A percentile compares a stretch with the other conserved stretches of the same genome.
Evolutionary conservation across 495 filamentous ascomycete species (phyloP).

Genomic region (Podospora tetraspora): DNA sequence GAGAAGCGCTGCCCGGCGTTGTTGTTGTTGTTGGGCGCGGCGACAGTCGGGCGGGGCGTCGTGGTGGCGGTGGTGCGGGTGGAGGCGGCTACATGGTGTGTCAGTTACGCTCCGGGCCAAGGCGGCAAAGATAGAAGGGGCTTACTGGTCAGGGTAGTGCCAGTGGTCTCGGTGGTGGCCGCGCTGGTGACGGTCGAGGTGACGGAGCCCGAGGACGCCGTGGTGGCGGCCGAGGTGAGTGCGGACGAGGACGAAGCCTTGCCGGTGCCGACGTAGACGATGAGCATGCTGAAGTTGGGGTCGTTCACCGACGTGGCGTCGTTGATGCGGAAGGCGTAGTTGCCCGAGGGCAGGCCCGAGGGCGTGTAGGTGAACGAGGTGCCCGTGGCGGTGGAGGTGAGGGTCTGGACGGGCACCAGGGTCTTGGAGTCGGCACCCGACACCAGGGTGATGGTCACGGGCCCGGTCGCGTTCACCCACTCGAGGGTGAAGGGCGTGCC

Average conservation of each 20-base stretch:
- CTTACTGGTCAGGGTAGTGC: conserved; percentile 5
- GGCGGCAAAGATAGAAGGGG: no score
- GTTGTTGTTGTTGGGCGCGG: conserved; percentile 17
- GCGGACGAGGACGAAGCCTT: conserved; percentile 23
- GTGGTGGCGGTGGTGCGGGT: conserved; percentile 24
- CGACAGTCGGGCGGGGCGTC: conserved; percentile 17
- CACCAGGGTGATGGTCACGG: conserved; percentile 39
- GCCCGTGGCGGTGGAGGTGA: conserved; percentile 30
- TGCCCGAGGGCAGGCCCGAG: conserved; percentile 31
- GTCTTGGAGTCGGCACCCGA: conserved; percentile 24
- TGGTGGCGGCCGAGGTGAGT: conserved; percentile 18
- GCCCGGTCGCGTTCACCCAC: conserved; percentile 34
- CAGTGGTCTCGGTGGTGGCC: conserved; percentile 12
- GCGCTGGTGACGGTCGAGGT: conserved; percentile 17
- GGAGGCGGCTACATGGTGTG: conserved; percentile 3
- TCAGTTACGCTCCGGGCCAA: no score
- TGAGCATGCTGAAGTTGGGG: conserved; percentile 41
- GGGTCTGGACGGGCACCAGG: conserved; percentile 31
- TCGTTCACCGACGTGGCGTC: conserved; percentile 20
- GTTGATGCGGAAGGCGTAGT: conserved; percentile 42
- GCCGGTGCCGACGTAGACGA: conserved; percentile 29
- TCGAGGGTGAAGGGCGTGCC: conserved; percentile 39
- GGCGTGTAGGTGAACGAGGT: conserved; percentile 34
- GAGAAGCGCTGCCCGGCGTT: conserved; percentile 31
- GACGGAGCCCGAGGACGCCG: conserved; percentile 16